phyloP scores from a whole-genome alignment of 2,329 filamentous ascomycete species.

The Cryphonectria naterciae region DNA sequence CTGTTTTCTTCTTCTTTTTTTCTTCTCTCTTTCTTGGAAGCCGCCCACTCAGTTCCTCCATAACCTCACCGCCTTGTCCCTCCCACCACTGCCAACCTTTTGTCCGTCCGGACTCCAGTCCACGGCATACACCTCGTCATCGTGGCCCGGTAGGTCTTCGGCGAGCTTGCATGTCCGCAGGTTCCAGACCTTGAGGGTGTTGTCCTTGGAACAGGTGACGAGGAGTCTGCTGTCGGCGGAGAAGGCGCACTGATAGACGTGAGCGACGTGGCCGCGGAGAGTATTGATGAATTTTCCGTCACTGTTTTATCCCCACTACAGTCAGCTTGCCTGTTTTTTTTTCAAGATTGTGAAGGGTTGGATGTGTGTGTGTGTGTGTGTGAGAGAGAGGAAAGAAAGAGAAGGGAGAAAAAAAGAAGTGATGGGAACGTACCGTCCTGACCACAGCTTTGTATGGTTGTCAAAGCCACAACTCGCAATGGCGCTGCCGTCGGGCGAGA shows the following conservation, averaged over 20 bases:
- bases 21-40: not conserved
- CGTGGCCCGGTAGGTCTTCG: constrained; percentile 82
- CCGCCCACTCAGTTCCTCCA: constrained; percentile 60
- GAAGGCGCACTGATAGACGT: constrained; percentile 92
- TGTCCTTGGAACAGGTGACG: constrained; percentile 88
- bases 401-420: not conserved
- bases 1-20: not conserved
- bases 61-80: constrained; percentile 78
- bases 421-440: constrained; percentile 60
- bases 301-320: constrained; percentile 37
- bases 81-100: constrained; percentile 87
- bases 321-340: not conserved
- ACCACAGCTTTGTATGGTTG: constrained; percentile 94
- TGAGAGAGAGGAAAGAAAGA: not conserved
- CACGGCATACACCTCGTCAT: constrained; percentile 91
- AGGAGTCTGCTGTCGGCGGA: constrained; percentile 89
- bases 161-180: constrained; percentile 82
- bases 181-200: constrained; percentile 94
- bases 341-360: too few species aligned
- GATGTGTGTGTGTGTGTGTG: too few species aligned
- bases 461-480: constrained; percentile 92
- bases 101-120: constrained; percentile 94
- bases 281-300: constrained; percentile 83
- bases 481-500: constrained; percentile 85
- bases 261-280: constrained; percentile 82